Percentiles rank a stretch among this genome's conserved stretches.
Evolutionary conservation across 768 basidiomycete genomes (phyloP).

Genomic region (Phanerochaete carnosa): DNA sequence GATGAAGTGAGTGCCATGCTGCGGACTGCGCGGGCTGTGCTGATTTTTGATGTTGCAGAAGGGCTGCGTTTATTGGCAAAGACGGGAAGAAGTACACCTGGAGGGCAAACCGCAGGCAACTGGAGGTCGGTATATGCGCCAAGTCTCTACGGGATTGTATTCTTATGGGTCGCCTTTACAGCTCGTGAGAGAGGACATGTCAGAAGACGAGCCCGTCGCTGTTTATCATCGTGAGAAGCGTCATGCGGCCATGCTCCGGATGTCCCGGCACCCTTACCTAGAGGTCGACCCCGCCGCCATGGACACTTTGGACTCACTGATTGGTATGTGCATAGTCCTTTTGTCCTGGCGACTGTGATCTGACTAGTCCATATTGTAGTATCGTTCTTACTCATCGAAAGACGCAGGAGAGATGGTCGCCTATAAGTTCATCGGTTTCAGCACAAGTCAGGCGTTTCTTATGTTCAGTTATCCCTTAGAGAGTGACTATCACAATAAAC

Average conservation of each 20-base stretch:
- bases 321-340: constrained; percentile 22
- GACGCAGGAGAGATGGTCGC: constrained; percentile 21
- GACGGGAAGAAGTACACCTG: constrained; percentile 28
- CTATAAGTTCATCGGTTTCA: too few species aligned
- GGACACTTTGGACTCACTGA: constrained; percentile 33
- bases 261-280: constrained; percentile 34
- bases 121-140: constrained; percentile 17
- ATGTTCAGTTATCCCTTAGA: too few species aligned
- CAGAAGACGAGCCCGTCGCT: constrained; percentile 29
- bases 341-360: background rate
- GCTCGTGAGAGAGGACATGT: constrained; percentile 30
- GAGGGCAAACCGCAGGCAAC: constrained; percentile 15
- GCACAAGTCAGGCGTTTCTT: too few species aligned
- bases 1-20: constrained; percentile 1
- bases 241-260: constrained; percentile 29
- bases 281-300: constrained; percentile 31
- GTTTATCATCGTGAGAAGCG: constrained; percentile 33
- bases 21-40: background rate
- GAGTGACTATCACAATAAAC: too few species aligned
- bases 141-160: background rate
- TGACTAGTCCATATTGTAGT: constrained; percentile 17
- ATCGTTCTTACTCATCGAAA: constrained; percentile 30
- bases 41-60: too few species aligned
- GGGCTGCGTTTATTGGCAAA: constrained; percentile 21
- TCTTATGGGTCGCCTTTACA: constrained; percentile 6